phyloP scores from a whole-genome alignment of 2,329 filamentous ascomycete species.

The Juglanconis oblonga region DNA sequence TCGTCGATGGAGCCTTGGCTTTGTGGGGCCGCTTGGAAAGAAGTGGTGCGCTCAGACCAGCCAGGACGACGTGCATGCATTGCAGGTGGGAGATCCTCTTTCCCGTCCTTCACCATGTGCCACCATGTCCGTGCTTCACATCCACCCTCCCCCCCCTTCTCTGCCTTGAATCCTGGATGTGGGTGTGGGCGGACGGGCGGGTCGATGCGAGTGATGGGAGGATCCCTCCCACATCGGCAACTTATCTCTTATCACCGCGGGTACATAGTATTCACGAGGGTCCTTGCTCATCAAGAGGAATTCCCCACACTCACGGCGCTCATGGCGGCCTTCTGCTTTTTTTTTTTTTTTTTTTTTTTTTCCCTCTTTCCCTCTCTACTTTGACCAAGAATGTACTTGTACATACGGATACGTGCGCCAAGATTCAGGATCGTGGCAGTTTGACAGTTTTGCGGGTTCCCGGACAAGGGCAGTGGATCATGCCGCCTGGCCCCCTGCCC shows the following conservation, averaged over 20 bases:
- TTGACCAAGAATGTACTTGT: background rate
- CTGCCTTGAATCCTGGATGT: background rate
- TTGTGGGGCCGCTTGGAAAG: background rate
- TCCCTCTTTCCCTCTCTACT: background rate
- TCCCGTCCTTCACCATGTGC: background rate
- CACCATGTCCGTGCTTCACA: background rate
- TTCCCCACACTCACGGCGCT: constrained; percentile 7
- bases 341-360: background rate
- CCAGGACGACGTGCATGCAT: background rate
- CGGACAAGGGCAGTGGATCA: no score
- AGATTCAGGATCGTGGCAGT: no score
- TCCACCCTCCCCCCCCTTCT: background rate
- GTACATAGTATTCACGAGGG: background rate
- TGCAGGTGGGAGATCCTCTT: background rate
- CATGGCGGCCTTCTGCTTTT: background rate
- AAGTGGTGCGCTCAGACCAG: background rate
- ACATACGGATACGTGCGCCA: background rate
- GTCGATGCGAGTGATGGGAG: background rate
- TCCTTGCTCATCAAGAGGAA: background rate
- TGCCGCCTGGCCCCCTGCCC: no score
- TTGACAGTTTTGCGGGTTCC: no score
- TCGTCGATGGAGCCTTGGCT: background rate
- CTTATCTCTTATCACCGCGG: background rate
- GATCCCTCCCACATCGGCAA: background rate
- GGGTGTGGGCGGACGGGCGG: no score